phyloP scores from a whole-genome alignment of 2,329 filamentous ascomycete genomes.

The Cercospora sp. region DNA sequence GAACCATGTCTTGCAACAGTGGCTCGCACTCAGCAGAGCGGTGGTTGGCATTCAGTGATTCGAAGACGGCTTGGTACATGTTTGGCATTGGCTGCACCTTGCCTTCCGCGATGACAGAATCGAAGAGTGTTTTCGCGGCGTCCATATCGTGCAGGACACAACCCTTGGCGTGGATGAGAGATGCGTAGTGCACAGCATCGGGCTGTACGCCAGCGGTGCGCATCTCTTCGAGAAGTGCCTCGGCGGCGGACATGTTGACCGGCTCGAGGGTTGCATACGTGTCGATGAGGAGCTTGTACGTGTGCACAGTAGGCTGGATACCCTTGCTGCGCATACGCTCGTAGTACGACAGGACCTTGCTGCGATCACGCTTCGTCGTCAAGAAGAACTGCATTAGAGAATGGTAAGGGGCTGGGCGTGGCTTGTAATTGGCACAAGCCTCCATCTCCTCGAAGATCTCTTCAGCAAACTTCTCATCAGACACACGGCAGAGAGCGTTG shows the following conservation, averaged over 20 bases:
- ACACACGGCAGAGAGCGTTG: constrained; percentile 94
- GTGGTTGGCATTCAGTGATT: constrained; percentile 95
- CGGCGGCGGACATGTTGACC: constrained; percentile 82
- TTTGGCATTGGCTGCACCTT: constrained; percentile 74
- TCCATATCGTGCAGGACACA: constrained; percentile 91
- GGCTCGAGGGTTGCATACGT: constrained; percentile 93
- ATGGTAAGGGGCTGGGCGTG: constrained; percentile 94
- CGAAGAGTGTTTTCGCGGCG: constrained; percentile 78
- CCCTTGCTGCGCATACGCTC: constrained; percentile 86
- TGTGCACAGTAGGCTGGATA: constrained; percentile 91
- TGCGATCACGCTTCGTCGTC: constrained; percentile 92
- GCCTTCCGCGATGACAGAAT: constrained; percentile 69
- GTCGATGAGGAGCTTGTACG: constrained; percentile 95
- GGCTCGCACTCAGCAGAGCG: constrained; percentile 69
- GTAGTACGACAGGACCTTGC: constrained; percentile 91
- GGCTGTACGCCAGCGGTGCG: constrained; percentile 70
- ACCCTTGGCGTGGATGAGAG: constrained; percentile 91
- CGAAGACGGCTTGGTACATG: constrained; percentile 94
- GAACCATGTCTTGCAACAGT: constrained; percentile 73
- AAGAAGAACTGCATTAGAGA: constrained; percentile 99
- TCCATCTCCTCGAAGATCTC: constrained; percentile 99
- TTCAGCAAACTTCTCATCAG: constrained; percentile 95
- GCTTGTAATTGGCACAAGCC: constrained; percentile 97
- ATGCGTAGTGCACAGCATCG: constrained; percentile 93
- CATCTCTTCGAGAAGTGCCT: constrained; percentile 78